Conservation (phyloP, 106 monocot species). For the Cymbidium sinense region DNA sequence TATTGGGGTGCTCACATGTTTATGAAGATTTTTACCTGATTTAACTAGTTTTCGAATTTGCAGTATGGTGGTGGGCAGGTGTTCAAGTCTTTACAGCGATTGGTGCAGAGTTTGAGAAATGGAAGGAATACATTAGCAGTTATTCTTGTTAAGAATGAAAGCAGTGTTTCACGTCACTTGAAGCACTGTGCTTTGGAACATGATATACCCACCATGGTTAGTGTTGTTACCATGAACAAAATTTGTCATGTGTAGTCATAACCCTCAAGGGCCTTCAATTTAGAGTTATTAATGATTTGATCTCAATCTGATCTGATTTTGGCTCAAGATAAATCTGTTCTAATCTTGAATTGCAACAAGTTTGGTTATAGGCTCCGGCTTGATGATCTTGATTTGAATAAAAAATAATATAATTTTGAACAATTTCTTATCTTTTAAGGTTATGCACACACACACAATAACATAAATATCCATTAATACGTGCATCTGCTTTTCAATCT, state of each 20-base stretch:
- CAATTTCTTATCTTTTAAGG: no score
- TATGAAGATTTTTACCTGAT: no score
- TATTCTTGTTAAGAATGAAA: constrained; percentile 58
- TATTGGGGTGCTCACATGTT: no score
- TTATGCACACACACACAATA: no score
- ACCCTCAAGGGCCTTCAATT: no score
- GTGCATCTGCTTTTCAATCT: neutral
- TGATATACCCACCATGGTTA: constrained; percentile 46
- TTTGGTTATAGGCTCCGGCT: no score
- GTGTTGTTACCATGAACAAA: constrained; percentile 11
- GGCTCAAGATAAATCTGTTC: no score
- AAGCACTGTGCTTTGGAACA: constrained; percentile 62
- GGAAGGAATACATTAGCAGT: constrained; percentile 33
- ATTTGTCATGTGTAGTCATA: neutral
- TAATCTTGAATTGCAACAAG: no score
- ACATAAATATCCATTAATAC: neutral
- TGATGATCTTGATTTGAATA: no score
- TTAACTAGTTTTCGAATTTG: constrained; percentile 8
- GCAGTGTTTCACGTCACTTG: constrained; percentile 61
- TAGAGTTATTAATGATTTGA: no score
- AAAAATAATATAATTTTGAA: no score
- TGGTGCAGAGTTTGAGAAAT: constrained; percentile 51
- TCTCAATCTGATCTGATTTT: no score
- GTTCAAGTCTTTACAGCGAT: constrained; percentile 47
- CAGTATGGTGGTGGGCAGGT: constrained; percentile 82